Evolutionary conservation across 2,329 filamentous ascomycete species (phyloP).

Genomic region (Aspergillus nomiae): DNA sequence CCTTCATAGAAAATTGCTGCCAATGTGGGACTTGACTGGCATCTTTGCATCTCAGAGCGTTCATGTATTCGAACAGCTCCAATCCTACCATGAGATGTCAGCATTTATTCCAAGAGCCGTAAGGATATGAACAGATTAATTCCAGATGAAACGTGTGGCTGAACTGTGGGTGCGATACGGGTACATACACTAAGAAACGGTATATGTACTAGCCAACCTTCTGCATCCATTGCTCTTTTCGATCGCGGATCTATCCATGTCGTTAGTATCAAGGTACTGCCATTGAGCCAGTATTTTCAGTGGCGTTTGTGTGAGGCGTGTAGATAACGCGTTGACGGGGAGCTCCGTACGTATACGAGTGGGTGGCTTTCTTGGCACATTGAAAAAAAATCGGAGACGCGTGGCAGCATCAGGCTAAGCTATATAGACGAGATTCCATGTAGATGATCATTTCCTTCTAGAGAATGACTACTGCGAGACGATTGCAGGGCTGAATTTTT

Average conservation of each 20-base stretch:
- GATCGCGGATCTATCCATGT: neutral
- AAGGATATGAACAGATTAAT: neutral
- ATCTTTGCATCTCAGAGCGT: neutral
- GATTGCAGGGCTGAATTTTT: neutral
- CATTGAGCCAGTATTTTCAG: neutral
- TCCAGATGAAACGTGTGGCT: neutral
- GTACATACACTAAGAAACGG: neutral
- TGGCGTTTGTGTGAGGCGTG: neutral
- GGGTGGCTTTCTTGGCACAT: neutral
- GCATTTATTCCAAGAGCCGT: neutral
- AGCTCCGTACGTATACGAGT: neutral
- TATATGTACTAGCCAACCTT: neutral
- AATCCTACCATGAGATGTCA: neutral
- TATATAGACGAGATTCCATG: neutral
- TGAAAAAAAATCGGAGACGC: neutral
- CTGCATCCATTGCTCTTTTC: neutral
- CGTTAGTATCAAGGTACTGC: neutral
- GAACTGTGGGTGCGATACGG: neutral
- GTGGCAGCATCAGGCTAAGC: neutral
- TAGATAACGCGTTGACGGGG: too few relatives aligned
- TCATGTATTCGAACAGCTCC: neutral
- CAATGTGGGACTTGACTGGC: neutral
- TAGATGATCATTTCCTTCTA: neutral
- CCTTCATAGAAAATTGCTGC: neutral
- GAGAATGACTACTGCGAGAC: neutral